Evolutionary conservation across 1,284 basidiomycete genomes (phyloP), one percentile per base, ranked within the genome.

Genomic region (Ustilago sp.): DNA sequence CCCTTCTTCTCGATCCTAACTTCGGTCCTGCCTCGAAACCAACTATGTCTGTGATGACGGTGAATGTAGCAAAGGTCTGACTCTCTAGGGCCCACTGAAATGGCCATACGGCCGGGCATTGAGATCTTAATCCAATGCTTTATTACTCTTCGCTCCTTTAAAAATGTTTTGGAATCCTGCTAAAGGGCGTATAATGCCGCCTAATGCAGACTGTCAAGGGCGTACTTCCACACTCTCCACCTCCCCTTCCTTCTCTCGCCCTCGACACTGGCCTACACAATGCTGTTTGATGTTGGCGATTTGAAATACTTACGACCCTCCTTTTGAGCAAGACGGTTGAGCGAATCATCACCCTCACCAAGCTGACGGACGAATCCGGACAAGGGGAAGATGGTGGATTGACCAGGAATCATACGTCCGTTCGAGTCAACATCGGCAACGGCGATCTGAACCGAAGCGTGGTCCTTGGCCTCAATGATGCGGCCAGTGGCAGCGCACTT

Each of bases 381-480:
- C 79, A 99, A 91, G 64, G 95, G 95, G 87, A 98, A 97, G 79
- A 93, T 93, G 80, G 94, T 95, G 81, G 92, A 92, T 77, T 87
- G 83, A 77, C 94, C 94, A 86, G 89, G 88, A 86, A 95, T 89
- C 70, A 94, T 94, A 87, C 92, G 92, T 87, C 97, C 96, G 79
- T 93, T 92, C 81, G 92, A 91, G 87, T 98, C 95, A 85, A 99
- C 96, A 86, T 98, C 96, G 78, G 90, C 93, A 83, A 99, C 90
- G 88, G 91, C 92, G 88, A 99, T 92, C 88, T 99, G 96, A 85
- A 99, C 94, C 53, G 95, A 98, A 53, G 96, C 95, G 88, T 98
- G 94, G 89, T 99, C 96, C 90, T 99, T 98, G 86, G 96, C 93
- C 83, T 94, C 96, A 88, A 98, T 98, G 86, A 98, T 90, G 82